phyloP scores from a whole-genome alignment of 2,329 filamentous ascomycete genomes.

The Huntiella savannae region DNA sequence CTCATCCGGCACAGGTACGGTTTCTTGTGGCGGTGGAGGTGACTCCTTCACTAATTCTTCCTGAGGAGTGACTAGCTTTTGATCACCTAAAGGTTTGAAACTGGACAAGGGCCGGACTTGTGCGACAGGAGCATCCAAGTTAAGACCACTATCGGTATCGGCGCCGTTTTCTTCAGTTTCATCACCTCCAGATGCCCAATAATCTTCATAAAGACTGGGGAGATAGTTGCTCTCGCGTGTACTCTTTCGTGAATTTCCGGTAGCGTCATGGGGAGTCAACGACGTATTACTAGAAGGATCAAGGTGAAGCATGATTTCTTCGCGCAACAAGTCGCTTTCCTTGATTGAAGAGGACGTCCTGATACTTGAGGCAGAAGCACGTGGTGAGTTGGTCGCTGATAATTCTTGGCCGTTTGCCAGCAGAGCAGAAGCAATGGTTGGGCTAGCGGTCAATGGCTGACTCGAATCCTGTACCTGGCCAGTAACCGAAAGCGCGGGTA shows the following conservation, averaged over 20 bases:
- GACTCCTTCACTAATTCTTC: no score
- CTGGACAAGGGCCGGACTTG: neutral
- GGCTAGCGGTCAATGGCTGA: conserved; percentile 5
- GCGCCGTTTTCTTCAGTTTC: neutral
- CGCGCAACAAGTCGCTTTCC: conserved; percentile 51
- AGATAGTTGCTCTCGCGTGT: conserved; percentile 42
- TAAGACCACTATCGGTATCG: neutral
- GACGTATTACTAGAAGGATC: conserved; percentile 22
- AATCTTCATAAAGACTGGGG: conserved; percentile 47
- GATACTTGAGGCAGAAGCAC: conserved; percentile 6
- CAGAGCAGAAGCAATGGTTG: conserved; percentile 2
- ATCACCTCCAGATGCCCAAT: conserved; percentile 31
- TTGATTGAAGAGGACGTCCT: conserved; percentile 33
- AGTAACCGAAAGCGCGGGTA: neutral
- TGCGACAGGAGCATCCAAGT: neutral
- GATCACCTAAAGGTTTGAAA: neutral
- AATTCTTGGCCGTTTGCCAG: neutral
- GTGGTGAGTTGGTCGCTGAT: conserved; percentile 2
- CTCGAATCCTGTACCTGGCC: neutral
- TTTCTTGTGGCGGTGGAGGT: neutral
- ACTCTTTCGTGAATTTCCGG: conserved; percentile 5
- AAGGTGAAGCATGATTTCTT: conserved; percentile 57
- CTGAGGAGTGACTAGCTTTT: no score
- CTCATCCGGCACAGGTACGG: neutral
- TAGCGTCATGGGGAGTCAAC: neutral